Conservation (phyloP, 2,329 filamentous ascomycete genomes). For the Cercospora sesami region DNA sequence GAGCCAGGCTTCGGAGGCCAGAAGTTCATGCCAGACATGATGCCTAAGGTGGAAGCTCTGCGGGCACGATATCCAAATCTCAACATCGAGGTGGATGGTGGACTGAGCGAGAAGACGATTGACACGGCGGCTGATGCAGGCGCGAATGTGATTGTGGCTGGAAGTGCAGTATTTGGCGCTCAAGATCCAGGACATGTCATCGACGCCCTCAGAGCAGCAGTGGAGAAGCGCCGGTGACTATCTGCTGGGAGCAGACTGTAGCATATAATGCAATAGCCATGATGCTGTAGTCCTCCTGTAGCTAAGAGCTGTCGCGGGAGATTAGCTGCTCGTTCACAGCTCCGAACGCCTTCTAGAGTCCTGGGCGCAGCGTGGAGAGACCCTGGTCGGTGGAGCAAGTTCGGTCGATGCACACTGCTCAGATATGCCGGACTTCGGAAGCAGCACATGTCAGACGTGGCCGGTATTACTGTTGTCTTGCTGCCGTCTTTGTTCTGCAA, state of each 20-base stretch:
- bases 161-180: conserved; percentile 92
- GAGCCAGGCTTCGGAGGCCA: conserved; percentile 96
- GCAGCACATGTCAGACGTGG: not conserved
- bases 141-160: conserved; percentile 96
- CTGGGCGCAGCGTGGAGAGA: not conserved
- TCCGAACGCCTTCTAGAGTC: not conserved
- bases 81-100: conserved; percentile 97
- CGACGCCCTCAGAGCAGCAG: conserved; percentile 71
- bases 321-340: not conserved
- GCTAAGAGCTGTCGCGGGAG: not conserved
- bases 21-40: conserved; percentile 95
- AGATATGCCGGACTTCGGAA: conserved; percentile 1
- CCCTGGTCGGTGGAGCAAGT: conserved; percentile 1
- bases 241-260: conserved; percentile 26
- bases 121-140: conserved; percentile 92
- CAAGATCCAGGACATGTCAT: conserved; percentile 87
- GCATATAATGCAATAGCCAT: conserved; percentile 23
- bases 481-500: conserved; percentile 1
- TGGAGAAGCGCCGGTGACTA: conserved; percentile 60
- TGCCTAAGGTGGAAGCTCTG: conserved; percentile 87
- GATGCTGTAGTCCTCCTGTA: not conserved
- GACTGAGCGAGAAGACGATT: conserved; percentile 82
- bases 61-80: conserved; percentile 82
- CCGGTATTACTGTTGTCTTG: not conserved
- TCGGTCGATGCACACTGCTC: not conserved